Conservation (phyloP, 2,329 filamentous ascomycete genomes). For the Hirsutella rhossiliensis region DNA sequence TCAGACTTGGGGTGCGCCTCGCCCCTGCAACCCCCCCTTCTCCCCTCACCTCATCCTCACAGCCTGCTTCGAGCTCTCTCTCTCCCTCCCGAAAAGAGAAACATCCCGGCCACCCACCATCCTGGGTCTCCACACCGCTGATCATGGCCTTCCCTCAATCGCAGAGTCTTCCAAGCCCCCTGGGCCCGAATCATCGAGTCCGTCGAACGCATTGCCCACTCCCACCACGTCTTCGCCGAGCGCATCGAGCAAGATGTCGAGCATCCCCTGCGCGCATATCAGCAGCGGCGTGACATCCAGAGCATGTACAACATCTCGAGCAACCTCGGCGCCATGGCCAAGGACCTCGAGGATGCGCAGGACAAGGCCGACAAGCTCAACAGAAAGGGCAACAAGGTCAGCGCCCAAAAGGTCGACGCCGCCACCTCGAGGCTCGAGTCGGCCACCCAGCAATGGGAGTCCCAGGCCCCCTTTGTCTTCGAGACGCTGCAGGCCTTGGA, state of each 20-base stretch:
- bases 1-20: conserved; percentile 72
- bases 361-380: conserved; percentile 76
- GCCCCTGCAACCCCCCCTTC: not conserved
- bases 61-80: not conserved
- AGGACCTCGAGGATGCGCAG: conserved; percentile 73
- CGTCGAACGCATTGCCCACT: conserved; percentile 68
- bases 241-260: conserved; percentile 87
- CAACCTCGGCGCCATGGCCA: conserved; percentile 71
- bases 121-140: not conserved
- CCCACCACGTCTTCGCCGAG: conserved; percentile 68
- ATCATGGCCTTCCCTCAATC: conserved; percentile 4
- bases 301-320: conserved; percentile 70
- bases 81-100: not conserved
- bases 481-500: conserved; percentile 86
- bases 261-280: conserved; percentile 65
- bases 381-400: conserved; percentile 67
- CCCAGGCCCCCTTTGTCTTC: conserved; percentile 88
- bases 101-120: no score
- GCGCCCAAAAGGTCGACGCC: conserved; percentile 63
- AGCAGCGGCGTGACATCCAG: conserved; percentile 62
- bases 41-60: not conserved
- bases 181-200: conserved; percentile 82
- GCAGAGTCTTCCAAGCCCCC: conserved; percentile 75
- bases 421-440: conserved; percentile 64
- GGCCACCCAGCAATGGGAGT: conserved; percentile 80